Percentiles rank a stretch among this genome's conserved stretches.
Conservation (phyloP, 2,329 filamentous ascomycete species). For the Rhynchosporium agropyri region DNA sequence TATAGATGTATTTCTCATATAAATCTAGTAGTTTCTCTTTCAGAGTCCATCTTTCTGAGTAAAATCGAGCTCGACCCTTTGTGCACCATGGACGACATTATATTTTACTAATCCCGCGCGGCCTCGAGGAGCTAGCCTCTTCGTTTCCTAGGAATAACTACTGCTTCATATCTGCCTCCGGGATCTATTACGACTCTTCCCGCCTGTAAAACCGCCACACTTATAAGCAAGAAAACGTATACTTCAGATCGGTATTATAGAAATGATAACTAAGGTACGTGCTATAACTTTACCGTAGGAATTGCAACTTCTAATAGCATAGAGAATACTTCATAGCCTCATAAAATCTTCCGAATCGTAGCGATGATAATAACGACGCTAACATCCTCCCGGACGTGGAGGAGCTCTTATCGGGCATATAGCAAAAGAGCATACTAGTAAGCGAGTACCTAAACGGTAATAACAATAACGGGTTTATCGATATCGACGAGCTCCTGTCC, state of each 20-base stretch:
- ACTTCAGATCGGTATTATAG: conserved; percentile 19
- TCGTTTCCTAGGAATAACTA: conserved; percentile 20
- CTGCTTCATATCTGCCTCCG: conserved; percentile 6
- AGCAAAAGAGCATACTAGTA: conserved; percentile 19
- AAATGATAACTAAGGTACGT: conserved; percentile 28
- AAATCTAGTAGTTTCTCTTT: conserved; percentile 17
- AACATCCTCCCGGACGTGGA: conserved; percentile 20
- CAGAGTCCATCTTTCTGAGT: conserved; percentile 14
- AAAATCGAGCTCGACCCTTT: conserved; percentile 19
- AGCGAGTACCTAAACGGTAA: conserved; percentile 15
- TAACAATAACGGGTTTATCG: conserved; percentile 22
- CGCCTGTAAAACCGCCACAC: conserved; percentile 17
- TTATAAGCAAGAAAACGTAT: conserved; percentile 19
- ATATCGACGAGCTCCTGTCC: conserved; percentile 28
- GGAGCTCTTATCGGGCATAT: conserved; percentile 23
- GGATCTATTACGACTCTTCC: conserved; percentile 20
- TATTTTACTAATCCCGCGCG: conserved; percentile 21
- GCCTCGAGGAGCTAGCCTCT: conserved; percentile 18
- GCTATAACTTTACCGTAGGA: conserved; percentile 19
- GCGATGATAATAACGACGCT: conserved; percentile 19
- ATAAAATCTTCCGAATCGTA: conserved; percentile 24
- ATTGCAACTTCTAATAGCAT: conserved; percentile 25
- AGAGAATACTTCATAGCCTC: conserved; percentile 23
- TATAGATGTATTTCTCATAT: conserved; percentile 13
- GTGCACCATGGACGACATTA: conserved; percentile 16